Evolutionary conservation across 768 basidiomycete species (phyloP), one percentile per base, ranked within the genome.

Genomic region (Hygrocybe coccinea): DNA sequence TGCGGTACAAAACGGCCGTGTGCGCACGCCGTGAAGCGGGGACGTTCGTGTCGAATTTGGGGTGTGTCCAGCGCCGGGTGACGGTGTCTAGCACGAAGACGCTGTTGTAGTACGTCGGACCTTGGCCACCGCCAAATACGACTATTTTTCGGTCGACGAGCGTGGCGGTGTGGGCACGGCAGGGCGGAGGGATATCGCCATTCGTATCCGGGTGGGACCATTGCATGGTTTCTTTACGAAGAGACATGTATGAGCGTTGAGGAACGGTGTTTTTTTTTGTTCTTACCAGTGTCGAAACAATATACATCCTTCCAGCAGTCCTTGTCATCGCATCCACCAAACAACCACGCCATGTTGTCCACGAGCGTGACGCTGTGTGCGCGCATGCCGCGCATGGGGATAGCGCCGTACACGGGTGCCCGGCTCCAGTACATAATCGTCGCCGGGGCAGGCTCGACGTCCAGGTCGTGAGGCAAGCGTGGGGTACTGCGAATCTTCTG

Each of bases 81-180:
- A 78, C 69, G 14, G 91, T 95, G 68, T 95, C 91, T 52, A 95
- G 80, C 50, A 91, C 78, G 72, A 82, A 94, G 6, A 92, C 81
- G 8, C 83, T 76, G 67, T 93, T 89, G 63, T 89, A 94, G 71
- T 95, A 97, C 1, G 74, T 76, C 0, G 86, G 78, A 2, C 87
- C 89, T 59, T 91, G 80, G 1, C 95, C 95, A 4, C 95, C 95
- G 17, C 92, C 93, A 64, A 92, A 88, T 4, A 95, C 71, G 64
- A 91, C 81, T 41, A 95, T 80, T 60, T 85, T 86, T 22, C 83
- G 80, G 63, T 91, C 89, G 50, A 91, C 85, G 7, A 89, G 77
- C 0, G 91, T 94, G 2, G 89, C 87, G 1, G 89, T 90, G 65
- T 97, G 94, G 4, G 92, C 94, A 21, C 94, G 81, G 47, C 87